Conservation (phyloP, 805 yeast species). For the Millerozyma miso region DNA sequence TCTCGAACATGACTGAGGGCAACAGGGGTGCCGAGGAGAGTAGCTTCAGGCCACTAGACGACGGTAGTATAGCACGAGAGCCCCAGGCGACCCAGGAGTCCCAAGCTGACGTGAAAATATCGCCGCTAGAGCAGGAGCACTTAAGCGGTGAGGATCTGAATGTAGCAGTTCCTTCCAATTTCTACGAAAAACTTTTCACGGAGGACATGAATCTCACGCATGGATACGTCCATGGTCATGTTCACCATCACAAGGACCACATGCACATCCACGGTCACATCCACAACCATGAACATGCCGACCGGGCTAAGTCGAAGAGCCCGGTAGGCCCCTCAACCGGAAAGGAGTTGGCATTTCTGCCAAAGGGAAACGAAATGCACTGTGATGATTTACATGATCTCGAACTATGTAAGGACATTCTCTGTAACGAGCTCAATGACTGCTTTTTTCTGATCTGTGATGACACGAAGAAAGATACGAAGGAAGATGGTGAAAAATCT, state of each 20-base stretch:
- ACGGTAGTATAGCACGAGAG: too few relatives aligned
- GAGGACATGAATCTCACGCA: slow-evolving; percentile 23
- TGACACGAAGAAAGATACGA: slow-evolving; percentile 11
- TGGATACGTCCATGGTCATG: slow-evolving; percentile 66
- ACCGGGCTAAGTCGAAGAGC: slow-evolving; percentile 2
- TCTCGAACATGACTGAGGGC: too few relatives aligned
- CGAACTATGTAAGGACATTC: slow-evolving; percentile 34
- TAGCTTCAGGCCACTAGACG: too few relatives aligned
- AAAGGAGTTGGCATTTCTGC: background rate
- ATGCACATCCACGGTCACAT: slow-evolving; percentile 69
- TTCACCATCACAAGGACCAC: slow-evolving; percentile 57
- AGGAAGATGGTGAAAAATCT: background rate
- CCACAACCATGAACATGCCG: slow-evolving; percentile 44
- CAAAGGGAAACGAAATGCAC: background rate
- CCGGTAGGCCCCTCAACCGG: background rate
- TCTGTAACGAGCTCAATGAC: slow-evolving; percentile 42
- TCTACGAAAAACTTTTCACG: slow-evolving; percentile 2
- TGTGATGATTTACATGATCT: slow-evolving; percentile 30
- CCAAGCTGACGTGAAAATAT: background rate
- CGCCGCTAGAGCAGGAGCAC: background rate
- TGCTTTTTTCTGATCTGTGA: slow-evolving; percentile 37
- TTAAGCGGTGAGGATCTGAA: background rate
- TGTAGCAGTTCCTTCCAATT: background rate
- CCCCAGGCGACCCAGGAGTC: background rate
- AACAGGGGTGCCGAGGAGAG: too few relatives aligned